Evolutionary conservation across 1,284 basidiomycete genomes (phyloP), one percentile per base, ranked within the genome.

Genomic region (Cutaneotrichosporon sp.): DNA sequence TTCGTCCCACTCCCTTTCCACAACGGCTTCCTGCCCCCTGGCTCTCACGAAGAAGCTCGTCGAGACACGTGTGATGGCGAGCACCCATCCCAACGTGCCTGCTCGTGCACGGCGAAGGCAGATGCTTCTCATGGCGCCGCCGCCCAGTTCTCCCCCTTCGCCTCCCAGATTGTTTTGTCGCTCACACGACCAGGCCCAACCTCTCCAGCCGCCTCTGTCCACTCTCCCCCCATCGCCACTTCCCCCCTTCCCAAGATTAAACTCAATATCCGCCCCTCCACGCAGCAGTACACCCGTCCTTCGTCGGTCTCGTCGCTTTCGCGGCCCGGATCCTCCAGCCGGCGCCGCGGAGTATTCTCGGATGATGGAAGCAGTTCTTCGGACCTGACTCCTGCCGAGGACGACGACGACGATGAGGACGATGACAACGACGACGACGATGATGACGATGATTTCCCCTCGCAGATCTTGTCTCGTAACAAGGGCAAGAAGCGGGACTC

Each of bases 181-280:
- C 65, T 67, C 66, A 67, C 66, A 56, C 66, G 66, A 67, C 66
- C 59, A 67, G 65, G 58, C 65, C 59, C 65, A 27, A 49, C 65
- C 62, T 67, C 65, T 57, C 65, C 65, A 36, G 20, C 66, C 34
- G 29, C 56, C 24, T 60, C 63, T 6, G 56, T 53, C 31, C 60
- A 66, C 54, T 62, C 62, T 4, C 62, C 66, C 38, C 58, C 62
- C 5, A 49, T 57, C 33, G 22, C 36, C 16, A 46, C 57, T 18
- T 58, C 64, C 25, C 57, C 64, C 24, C 57, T 67, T 11, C 64
- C 66, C 4, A 65, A 62, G 38, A 67, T 67, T 45, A 65, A 65
- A 53, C 59, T 67, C 51, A 65, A 58, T 22, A 42, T 67, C 9
- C 66, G 62, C 7, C 47, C 54, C 33, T 46, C 31, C 42, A 22